phyloP scores from a whole-genome alignment of 768 basidiomycete species.

The Leccinum subtestaceum region DNA sequence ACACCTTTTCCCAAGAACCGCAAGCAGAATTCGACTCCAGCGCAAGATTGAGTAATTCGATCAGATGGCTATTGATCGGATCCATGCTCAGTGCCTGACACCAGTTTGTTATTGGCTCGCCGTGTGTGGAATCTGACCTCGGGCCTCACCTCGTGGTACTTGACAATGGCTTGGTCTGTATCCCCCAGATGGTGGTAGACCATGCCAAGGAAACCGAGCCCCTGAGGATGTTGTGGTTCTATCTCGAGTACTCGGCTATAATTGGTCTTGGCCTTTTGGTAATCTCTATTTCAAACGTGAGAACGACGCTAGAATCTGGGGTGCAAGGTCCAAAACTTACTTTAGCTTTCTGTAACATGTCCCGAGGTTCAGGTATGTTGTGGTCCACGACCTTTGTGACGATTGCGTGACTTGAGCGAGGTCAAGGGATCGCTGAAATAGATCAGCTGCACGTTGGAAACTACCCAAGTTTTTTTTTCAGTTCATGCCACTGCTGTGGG shows the following conservation, averaged over 20 bases:
- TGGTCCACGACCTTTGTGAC: constrained; percentile 81
- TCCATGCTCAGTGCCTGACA: constrained; percentile 72
- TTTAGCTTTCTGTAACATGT: constrained; percentile 81
- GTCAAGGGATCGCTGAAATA: constrained; percentile 76
- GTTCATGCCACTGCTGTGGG: neutral
- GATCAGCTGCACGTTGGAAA: constrained; percentile 62
- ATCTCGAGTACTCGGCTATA: constrained; percentile 83
- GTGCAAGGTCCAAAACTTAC: constrained; percentile 40
- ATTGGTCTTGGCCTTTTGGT: constrained; percentile 64
- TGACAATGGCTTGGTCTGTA: constrained; percentile 77
- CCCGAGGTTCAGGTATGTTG: constrained; percentile 90
- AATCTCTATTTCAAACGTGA: constrained; percentile 35
- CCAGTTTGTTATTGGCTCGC: constrained; percentile 1
- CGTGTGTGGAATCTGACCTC: neutral
- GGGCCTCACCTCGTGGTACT: constrained; percentile 81
- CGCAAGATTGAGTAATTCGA: constrained; percentile 79
- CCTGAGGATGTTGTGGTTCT: constrained; percentile 79
- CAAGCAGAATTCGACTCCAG: constrained; percentile 51
- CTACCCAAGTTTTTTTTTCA: constrained; percentile 44
- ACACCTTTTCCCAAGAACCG: constrained; percentile 33
- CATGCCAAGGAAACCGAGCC: constrained; percentile 87
- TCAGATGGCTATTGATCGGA: constrained; percentile 76
- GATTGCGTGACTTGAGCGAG: constrained; percentile 83
- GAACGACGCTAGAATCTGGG: neutral
- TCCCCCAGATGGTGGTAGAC: constrained; percentile 75